Evolutionary conservation across 2,329 filamentous ascomycete species (phyloP), one percentile per base, ranked within the genome.

Genomic region (Tolypocladium capitatum): DNA sequence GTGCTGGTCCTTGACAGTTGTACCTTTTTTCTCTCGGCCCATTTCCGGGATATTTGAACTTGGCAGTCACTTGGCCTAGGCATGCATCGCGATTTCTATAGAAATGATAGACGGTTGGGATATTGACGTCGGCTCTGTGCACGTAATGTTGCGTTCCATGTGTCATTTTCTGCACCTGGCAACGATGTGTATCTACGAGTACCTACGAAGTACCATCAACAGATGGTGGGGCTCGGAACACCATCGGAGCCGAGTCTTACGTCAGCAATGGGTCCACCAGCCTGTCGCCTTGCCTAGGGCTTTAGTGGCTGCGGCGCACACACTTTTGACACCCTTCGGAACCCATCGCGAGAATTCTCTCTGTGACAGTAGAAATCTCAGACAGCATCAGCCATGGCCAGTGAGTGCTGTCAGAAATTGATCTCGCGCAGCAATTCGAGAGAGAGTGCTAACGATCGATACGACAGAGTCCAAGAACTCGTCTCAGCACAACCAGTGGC

Each of bases 401-500:
- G 66, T 68, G 60, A 50, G 66, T 68, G 50, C 34, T 38, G 46
- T 32, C 35, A 45, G 38, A 21, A 38, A 14, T 20, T 11, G 32
- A 28, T 13, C 13, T 27, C 8, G 5, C n/a, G 11, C n/a, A 8
- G 9, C 8, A 21, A 31, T n/a, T n/a, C 10, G 14, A 28, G 2
- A 30, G 38, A n/a, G 9, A 5, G 44, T 31, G 24, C 16, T 34
- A 18, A 41, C 24, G 21, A 16, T 33, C 35, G 7, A 46, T 28
- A 4, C 10, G 24, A 30, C 70, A 96, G 90, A 97, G 82, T 97
- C 92, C 67, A 97, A 97, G 89, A 97, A 97, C 84, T 94, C 88
- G 77, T 96, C 91, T 67, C 91, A 97, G 81, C 89, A 96, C 79
- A 96, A 96, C 78, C 86, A 92, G 83, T 82, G 81, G 72, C 86